Evolutionary conservation across 148 eudicot genomes (phyloP).

Genomic region (Diospyros lotus): DNA sequence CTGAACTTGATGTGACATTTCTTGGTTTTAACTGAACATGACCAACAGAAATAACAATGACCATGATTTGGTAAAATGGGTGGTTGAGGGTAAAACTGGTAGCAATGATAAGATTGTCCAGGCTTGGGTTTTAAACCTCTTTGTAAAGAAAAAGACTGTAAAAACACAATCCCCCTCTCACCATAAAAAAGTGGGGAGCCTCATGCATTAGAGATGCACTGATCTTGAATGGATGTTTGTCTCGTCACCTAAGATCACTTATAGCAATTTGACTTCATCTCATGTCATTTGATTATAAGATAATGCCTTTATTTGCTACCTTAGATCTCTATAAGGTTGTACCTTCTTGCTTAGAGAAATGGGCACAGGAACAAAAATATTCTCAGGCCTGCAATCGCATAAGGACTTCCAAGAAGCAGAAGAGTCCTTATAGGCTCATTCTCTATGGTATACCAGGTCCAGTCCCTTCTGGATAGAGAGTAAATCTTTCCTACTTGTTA

Average conservation of each 20-base stretch:
- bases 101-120: too few relatives aligned
- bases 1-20: not conserved
- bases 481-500: not conserved
- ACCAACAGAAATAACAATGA: not conserved
- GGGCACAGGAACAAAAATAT: not conserved
- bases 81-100: too few relatives aligned
- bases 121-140: too few relatives aligned
- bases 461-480: constrained; percentile 3
- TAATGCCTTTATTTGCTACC: not conserved
- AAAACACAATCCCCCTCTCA: not conserved
- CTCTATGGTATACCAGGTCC: not conserved
- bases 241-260: not conserved
- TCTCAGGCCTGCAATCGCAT: not conserved
- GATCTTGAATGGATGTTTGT: not conserved
- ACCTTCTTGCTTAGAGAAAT: not conserved
- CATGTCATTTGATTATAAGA: not conserved
- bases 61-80: not conserved
- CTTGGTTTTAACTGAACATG: not conserved
- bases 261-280: not conserved
- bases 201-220: not conserved
- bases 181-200: not conserved
- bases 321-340: not conserved
- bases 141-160: too few relatives aligned
- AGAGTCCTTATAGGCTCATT: not conserved
- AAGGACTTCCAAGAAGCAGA: too few relatives aligned